Evolutionary conservation across 129 eudicot species (phyloP).

Genomic region (Mikania micrantha): DNA sequence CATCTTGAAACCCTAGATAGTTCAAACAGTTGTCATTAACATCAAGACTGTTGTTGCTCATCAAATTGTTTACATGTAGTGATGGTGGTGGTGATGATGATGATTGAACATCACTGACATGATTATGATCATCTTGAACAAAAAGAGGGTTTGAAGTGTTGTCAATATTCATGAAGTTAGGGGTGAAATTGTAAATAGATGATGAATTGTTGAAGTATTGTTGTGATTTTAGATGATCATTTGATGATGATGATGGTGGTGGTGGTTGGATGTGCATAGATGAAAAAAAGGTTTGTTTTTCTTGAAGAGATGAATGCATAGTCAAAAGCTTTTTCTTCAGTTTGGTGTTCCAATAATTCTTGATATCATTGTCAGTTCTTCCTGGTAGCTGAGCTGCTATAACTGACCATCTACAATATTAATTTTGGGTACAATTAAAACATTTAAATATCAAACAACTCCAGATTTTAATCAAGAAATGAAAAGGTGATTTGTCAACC

Average conservation of each 20-base stretch:
- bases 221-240: conserved; percentile 14
- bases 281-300: conserved; percentile 22
- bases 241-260: conserved; percentile 17
- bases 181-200: conserved; percentile 12
- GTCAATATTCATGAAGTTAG: conserved; percentile 25
- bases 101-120: conserved; percentile 4
- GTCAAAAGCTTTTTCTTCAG: conserved; percentile 54
- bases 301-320: conserved; percentile 2
- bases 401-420: conserved; percentile 58
- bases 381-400: conserved; percentile 69
- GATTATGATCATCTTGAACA: conserved; percentile 15
- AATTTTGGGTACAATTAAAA: conserved; percentile 10
- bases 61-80: conserved; percentile 8
- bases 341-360: conserved; percentile 83
- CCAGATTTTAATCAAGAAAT: background rate
- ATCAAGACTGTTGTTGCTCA: background rate
- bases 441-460: background rate
- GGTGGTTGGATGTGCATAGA: conserved; percentile 26
- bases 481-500: background rate
- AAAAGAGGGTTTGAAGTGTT: conserved; percentile 5
- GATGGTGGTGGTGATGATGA: conserved; percentile 17
- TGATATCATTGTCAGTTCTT: conserved; percentile 88
- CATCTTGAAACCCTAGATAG: conserved; percentile 25
- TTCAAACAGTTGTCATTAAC: conserved; percentile 13
- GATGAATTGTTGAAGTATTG: conserved; percentile 15